Conservation (phyloP, 2,329 filamentous ascomycete genomes). For the Sarocladiaceae sp. region DNA sequence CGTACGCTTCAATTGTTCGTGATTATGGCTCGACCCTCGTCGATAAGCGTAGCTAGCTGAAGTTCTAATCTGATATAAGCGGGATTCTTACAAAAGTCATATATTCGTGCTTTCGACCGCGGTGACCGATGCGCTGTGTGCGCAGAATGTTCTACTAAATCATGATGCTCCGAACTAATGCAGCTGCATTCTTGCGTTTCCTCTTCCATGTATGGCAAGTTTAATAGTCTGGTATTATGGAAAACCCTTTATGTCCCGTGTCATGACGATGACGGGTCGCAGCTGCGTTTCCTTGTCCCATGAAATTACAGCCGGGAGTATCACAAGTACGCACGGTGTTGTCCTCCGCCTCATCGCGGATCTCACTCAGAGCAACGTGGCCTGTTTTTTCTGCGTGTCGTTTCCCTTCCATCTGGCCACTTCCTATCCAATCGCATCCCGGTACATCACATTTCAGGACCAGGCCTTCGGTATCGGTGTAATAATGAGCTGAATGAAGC, state of each 20-base stretch:
- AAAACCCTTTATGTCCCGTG: constrained; percentile 52
- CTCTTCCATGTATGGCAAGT: no score
- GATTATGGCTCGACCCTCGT: no score
- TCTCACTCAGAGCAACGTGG: constrained; percentile 54
- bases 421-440: constrained; percentile 62
- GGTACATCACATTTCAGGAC: constrained; percentile 67
- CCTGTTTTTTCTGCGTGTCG: constrained; percentile 59
- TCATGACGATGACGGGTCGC: constrained; percentile 54
- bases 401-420: constrained; percentile 59
- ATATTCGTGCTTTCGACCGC: no score
- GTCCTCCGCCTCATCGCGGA: constrained; percentile 79
- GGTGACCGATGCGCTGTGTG: no score
- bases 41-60: no score
- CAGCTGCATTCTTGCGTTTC: no score
- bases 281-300: constrained; percentile 60
- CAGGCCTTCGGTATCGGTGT: constrained; percentile 81
- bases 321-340: constrained; percentile 76
- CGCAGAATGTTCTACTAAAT: no score
- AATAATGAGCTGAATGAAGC: constrained; percentile 72
- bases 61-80: no score
- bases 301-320: constrained; percentile 53
- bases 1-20: not conserved
- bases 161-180: no score
- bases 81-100: no score
- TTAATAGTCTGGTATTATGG: constrained; percentile 31